These are phyloP conservation scores for Nakazawaea ambrosiae DNA, from an alignment of 805 yeast species.

Conservation along the genomic window DNA sequence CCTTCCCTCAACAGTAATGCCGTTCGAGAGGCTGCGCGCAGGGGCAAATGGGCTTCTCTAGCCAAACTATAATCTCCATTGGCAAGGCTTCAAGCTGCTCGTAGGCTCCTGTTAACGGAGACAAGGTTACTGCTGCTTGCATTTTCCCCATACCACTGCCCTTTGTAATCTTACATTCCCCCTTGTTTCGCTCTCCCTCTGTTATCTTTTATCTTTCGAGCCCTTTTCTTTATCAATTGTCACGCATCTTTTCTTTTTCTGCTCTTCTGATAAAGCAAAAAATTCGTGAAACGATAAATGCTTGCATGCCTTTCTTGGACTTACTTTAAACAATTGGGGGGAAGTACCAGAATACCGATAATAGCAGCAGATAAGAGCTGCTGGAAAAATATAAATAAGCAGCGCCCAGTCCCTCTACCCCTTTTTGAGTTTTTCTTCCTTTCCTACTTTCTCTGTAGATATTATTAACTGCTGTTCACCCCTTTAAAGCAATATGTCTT, in stretches of 20 bases:
- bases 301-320: neutral
- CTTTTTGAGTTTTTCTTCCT: too few relatives aligned
- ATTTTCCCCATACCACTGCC: too few relatives aligned
- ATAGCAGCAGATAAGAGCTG: neutral
- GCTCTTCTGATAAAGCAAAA: neutral
- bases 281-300: neutral
- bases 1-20: neutral
- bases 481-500: conserved; percentile 4
- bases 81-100: neutral
- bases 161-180: too few relatives aligned
- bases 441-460: neutral
- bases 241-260: neutral
- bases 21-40: neutral
- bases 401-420: too few relatives aligned
- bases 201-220: neutral
- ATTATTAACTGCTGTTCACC: too few relatives aligned
- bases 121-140: too few relatives aligned
- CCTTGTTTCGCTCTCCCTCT: too few relatives aligned
- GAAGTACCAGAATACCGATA: too few relatives aligned
- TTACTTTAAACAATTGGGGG: too few relatives aligned
- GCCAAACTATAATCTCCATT: neutral
- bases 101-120: too few relatives aligned
- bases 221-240: neutral
- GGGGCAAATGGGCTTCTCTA: too few relatives aligned
- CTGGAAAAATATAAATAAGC: neutral